Evolutionary conservation across 2,329 filamentous ascomycete species (phyloP), one percentile per base, ranked within the genome.

Genomic region (Trichoderma hamatum): DNA sequence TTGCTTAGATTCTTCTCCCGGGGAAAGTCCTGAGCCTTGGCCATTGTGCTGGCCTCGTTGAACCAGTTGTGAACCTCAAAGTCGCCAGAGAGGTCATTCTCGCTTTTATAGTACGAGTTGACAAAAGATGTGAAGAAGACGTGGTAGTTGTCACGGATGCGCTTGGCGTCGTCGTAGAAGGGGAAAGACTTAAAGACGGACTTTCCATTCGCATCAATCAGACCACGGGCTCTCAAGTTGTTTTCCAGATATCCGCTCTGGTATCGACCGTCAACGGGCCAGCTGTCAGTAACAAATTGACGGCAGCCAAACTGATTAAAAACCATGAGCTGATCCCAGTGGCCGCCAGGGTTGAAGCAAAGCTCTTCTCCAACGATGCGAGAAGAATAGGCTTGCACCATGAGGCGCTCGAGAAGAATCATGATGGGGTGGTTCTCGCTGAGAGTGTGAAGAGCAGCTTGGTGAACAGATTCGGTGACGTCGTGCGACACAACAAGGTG

Each of bases 391-490:
- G 67, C 72, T 49, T 73, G 72, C 21, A 72, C 77, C 79, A 72
- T 74, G 78, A 76, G 62, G 36, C 72, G 72, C 28, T 80, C 74
- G 2, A 83, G 71, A 7, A 84, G 71, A 5, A 74, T 79, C 49
- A 79, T 73, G 13, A 85, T 73, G 0, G 84, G 84, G 74, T 86
- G 84, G 5, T 79, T 72, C 14, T 79, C 76, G 70, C 82, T 83
- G 58, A 86, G 69, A 1, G 82, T 82, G n/a, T 83, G 78, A 26
- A 83, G 76, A 0, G 83, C 83, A 14, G 84, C 82, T 69, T 81
- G 72, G 73, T 82, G 81, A 1, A 80, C 78, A 63, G 80, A 79
- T 71, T 86, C 82, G 3, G 78, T 73, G 13, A 83, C 79, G 19
- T 77, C 79, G 70, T 85, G 84, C 0, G 80, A 81, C n/a, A 74